These are phyloP conservation scores for Lepidopterella palustris DNA, from an alignment of 495 filamentous ascomycete species.

Conservation along the genomic window DNA sequence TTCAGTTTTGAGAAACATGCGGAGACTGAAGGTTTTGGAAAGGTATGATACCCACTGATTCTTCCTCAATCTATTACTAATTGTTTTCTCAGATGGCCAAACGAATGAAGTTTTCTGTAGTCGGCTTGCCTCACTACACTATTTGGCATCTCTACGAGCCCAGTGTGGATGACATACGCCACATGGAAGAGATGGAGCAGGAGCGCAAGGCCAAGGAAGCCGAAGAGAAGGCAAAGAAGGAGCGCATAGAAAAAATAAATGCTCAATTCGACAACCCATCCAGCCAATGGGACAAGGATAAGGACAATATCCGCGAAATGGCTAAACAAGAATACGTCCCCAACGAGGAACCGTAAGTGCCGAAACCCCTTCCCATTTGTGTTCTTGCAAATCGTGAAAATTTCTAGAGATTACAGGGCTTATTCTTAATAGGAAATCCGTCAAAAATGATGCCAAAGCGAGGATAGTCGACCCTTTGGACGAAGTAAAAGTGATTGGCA, in stretches of 20 bases:
- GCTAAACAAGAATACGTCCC: slow-evolving; percentile 56
- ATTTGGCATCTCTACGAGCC: slow-evolving; percentile 99
- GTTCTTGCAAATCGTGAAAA: too few relatives aligned
- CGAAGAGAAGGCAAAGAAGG: slow-evolving; percentile 59
- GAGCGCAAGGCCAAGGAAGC: slow-evolving; percentile 65
- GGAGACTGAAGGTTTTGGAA: slow-evolving; percentile 97
- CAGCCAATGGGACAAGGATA: slow-evolving; percentile 71
- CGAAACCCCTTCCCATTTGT: too few relatives aligned
- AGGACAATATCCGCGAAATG: slow-evolving; percentile 62
- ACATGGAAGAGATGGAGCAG: slow-evolving; percentile 94
- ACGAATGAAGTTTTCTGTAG: slow-evolving; percentile 91
- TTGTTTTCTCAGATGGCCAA: slow-evolving; percentile 72
- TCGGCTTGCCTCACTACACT: slow-evolving; percentile 94
- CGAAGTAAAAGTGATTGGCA: slow-evolving; percentile 5
- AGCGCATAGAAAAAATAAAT: slow-evolving; percentile 62
- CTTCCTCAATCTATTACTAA: neutral
- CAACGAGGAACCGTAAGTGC: neutral
- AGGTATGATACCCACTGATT: slow-evolving; percentile 50
- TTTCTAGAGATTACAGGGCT: too few relatives aligned
- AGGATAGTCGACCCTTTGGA: slow-evolving; percentile 7
- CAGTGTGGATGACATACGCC: slow-evolving; percentile 89
- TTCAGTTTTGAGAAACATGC: slow-evolving; percentile 99
- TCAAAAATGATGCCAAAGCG: neutral
- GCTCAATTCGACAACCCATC: slow-evolving; percentile 53
- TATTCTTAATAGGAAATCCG: too few relatives aligned